Percentiles rank a stretch among this genome's conserved stretches.
Conservation (phyloP, 2,329 filamentous ascomycete species). For the Plectosphaerella plurivora region DNA sequence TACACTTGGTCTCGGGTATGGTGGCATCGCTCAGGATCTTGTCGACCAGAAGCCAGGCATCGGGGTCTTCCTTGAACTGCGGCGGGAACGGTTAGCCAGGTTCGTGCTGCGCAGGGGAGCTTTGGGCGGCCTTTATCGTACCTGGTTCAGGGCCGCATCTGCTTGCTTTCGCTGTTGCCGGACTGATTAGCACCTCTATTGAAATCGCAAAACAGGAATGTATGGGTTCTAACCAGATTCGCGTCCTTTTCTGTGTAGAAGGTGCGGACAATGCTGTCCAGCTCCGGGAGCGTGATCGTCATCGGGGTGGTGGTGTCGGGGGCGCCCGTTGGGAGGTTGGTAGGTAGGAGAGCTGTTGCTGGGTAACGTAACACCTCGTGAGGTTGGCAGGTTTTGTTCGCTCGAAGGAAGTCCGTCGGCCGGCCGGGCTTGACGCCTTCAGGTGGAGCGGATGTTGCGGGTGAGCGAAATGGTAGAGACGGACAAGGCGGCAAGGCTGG, state of each 20-base stretch:
- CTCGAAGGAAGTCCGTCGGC: constrained; percentile 3
- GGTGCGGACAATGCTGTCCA: constrained; percentile 92
- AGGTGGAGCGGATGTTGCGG: constrained; percentile 20
- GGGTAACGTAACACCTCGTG: too few relatives aligned
- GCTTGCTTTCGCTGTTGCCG: constrained; percentile 82
- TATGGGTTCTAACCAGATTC: too few relatives aligned
- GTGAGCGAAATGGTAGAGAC: constrained; percentile 16
- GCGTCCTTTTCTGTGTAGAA: constrained; percentile 67
- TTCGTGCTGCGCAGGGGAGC: neutral
- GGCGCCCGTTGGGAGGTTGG: constrained; percentile 22
- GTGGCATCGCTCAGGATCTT: constrained; percentile 91
- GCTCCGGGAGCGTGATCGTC: constrained; percentile 79
- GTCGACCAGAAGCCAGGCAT: constrained; percentile 96
- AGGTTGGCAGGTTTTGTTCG: too few relatives aligned
- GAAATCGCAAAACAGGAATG: constrained; percentile 24
- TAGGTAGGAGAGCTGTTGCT: constrained; percentile 14
- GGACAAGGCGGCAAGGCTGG: neutral
- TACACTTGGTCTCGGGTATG: constrained; percentile 96
- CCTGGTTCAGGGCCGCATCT: constrained; percentile 88
- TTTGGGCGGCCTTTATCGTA: constrained; percentile 35
- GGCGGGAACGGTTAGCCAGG: constrained; percentile 20
- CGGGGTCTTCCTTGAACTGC: constrained; percentile 98
- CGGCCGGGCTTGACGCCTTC: constrained; percentile 5
- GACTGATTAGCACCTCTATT: neutral
- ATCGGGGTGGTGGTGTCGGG: constrained; percentile 40